Conservation (phyloP, 2,329 filamentous ascomycete species). For the Phaeosphaeria sp. region DNA sequence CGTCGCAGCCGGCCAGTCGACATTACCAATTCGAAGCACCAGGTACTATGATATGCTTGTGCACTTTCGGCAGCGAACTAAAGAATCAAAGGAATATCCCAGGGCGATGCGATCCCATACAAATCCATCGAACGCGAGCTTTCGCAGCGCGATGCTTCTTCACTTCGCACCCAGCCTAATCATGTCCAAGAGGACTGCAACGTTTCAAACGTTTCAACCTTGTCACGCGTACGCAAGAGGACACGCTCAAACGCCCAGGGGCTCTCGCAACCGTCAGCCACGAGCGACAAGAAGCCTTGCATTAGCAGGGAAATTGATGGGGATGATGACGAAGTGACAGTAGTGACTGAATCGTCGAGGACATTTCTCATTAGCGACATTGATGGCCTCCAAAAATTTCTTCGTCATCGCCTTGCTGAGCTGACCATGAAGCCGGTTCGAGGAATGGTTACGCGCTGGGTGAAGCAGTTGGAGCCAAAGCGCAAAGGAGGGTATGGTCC, state of each 20-base stretch:
- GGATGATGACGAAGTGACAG: constrained; percentile 7
- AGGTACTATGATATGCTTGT: constrained; percentile 12
- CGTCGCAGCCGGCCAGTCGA: not conserved
- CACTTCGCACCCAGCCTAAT: not conserved
- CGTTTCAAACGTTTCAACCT: not conserved
- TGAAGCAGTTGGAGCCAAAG: constrained; percentile 35
- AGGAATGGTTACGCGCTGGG: constrained; percentile 40
- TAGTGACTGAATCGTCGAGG: constrained; percentile 13
- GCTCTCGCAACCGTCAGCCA: not conserved
- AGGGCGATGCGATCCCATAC: not conserved
- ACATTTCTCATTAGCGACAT: constrained; percentile 37
- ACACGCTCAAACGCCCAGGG: constrained; percentile 14
- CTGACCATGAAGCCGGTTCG: constrained; percentile 42
- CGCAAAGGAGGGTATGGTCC: constrained; percentile 31
- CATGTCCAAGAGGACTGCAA: not conserved
- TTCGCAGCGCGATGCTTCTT: not conserved
- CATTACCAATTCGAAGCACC: constrained; percentile 2
- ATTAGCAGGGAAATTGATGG: constrained; percentile 15
- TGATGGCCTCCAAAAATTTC: constrained; percentile 27
- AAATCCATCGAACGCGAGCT: not conserved
- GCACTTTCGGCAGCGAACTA: constrained; percentile 9
- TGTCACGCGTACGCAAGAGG: constrained; percentile 20
- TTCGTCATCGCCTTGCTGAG: constrained; percentile 31
- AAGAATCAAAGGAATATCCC: constrained; percentile 6
- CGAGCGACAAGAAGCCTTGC: constrained; percentile 7